A percentile compares a stretch with the other conserved stretches of the same genome.
Conservation (phyloP, 495 filamentous ascomycete species). For the Neurospora sp. region DNA sequence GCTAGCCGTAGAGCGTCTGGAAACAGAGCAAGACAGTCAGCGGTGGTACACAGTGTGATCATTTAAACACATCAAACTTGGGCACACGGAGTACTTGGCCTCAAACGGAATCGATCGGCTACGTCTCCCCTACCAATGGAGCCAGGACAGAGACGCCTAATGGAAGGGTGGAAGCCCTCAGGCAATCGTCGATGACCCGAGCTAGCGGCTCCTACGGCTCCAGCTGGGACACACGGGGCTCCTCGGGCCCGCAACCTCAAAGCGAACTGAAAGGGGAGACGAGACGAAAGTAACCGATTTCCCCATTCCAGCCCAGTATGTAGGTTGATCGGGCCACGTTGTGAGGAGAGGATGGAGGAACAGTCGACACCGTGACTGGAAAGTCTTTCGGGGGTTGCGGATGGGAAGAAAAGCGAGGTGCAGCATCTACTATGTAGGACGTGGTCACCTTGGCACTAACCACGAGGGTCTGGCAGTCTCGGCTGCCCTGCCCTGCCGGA, state of each 20-base stretch:
- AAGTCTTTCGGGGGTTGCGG: background rate
- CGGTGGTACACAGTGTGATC: background rate
- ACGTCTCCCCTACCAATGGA: background rate
- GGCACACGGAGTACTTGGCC: background rate
- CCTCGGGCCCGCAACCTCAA: background rate
- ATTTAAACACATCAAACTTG: background rate
- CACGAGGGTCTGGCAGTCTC: background rate
- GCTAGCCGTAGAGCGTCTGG: background rate
- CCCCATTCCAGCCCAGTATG: background rate
- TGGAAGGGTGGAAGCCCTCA: background rate
- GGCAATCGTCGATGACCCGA: background rate
- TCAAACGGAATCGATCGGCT: background rate
- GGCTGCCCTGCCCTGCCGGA: background rate
- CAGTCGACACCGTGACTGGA: background rate
- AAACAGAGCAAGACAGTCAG: background rate
- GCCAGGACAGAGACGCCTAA: background rate
- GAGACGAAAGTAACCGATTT: background rate
- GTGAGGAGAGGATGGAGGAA: background rate
- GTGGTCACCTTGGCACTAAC: background rate
- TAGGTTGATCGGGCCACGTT: background rate
- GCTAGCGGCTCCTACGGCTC: background rate
- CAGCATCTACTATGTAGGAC: background rate
- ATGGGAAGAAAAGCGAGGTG: background rate
- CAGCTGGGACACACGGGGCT: background rate
- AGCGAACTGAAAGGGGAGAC: background rate